A percentile compares a stretch with the other conserved stretches of the same genome.
These are phyloP conservation scores for Diutina rugosa DNA, from an alignment of 1,139 yeast species.

Conservation along the genomic window DNA sequence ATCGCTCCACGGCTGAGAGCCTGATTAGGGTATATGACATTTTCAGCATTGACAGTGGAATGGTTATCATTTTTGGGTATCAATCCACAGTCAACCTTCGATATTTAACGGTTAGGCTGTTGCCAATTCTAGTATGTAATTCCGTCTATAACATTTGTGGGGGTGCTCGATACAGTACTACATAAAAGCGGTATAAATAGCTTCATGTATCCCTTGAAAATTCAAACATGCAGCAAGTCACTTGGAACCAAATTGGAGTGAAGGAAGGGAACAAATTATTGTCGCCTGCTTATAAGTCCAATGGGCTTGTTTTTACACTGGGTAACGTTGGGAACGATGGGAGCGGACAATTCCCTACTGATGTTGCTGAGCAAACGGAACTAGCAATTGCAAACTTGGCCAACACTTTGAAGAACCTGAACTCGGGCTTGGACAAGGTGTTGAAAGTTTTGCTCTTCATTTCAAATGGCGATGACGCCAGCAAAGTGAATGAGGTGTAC, in stretches of 20 bases:
- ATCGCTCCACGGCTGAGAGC: too few species aligned
- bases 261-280: neutral
- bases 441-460: slow-evolving; percentile 1
- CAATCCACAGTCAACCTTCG: too few species aligned
- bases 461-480: neutral
- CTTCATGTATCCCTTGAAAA: neutral
- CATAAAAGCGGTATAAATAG: neutral
- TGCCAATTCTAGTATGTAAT: neutral
- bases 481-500: neutral
- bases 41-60: too few species aligned
- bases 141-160: neutral
- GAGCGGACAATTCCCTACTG: neutral
- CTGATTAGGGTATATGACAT: too few species aligned
- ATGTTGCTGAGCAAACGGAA: neutral
- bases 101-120: too few species aligned
- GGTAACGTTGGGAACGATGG: neutral
- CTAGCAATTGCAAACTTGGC: neutral
- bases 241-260: neutral
- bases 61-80: too few species aligned
- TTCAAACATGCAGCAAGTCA: neutral
- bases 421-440: neutral
- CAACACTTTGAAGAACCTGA: neutral
- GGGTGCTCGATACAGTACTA: neutral
- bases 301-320: neutral
- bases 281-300: slow-evolving; percentile 1